Evolutionary conservation across 441 rosid genomes (phyloP).

Genomic region (Omphalea diandra): DNA sequence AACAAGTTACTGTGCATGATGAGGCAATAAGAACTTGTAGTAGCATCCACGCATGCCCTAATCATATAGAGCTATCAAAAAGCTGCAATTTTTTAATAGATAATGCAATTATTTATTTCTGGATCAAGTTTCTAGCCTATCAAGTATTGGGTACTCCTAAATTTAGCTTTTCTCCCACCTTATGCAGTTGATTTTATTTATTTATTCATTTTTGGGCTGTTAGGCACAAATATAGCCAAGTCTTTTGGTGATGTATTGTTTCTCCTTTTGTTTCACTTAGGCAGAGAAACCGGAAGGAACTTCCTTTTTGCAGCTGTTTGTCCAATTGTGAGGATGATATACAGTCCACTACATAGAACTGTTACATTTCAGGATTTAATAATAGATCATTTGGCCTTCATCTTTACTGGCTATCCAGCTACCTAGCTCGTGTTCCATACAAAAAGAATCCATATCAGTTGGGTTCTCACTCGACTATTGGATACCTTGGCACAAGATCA

Average conservation of each 20-base stretch:
- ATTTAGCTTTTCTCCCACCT: no score
- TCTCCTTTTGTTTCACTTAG: neutral
- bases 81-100: neutral
- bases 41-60: conserved; percentile 1
- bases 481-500: no score
- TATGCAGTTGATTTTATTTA: no score
- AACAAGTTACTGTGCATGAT: conserved; percentile 5
- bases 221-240: neutral
- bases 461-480: no score
- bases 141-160: neutral
- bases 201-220: neutral
- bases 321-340: no score
- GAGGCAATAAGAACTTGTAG: neutral
- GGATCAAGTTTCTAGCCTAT: neutral
- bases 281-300: neutral
- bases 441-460: no score
- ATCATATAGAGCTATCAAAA: neutral
- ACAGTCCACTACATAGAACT: no score
- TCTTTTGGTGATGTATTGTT: conserved; percentile 3
- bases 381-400: neutral
- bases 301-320: neutral
- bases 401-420: neutral
- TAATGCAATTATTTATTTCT: neutral
- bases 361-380: no score
- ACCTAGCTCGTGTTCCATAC: neutral